phyloP scores from a whole-genome alignment of 768 basidiomycete species.

The Tulasnella sp. region DNA sequence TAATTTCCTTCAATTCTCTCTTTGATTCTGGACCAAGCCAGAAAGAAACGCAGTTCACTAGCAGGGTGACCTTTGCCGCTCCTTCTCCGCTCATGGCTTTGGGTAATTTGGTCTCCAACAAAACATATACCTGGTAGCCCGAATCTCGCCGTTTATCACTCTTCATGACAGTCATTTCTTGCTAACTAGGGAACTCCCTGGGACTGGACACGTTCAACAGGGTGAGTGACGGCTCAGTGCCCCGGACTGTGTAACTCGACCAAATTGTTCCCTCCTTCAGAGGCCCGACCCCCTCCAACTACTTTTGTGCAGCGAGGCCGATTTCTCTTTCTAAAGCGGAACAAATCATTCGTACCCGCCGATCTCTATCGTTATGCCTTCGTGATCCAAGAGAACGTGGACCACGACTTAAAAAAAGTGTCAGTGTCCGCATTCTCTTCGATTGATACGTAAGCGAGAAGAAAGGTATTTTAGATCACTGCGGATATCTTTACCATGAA shows the following conservation, averaged over 20 bases:
- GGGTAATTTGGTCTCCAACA: neutral
- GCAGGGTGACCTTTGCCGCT: too few species aligned
- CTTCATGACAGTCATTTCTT: neutral
- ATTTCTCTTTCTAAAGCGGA: neutral
- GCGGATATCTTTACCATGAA: neutral
- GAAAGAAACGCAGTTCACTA: too few species aligned
- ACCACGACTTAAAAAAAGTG: neutral
- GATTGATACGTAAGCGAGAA: neutral
- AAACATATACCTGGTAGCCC: neutral
- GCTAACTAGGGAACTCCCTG: neutral
- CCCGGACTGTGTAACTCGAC: neutral
- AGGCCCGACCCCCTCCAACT: neutral
- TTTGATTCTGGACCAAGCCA: too few species aligned
- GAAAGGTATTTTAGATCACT: neutral
- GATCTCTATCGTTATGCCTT: neutral
- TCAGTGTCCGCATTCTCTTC: neutral
- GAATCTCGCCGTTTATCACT: neutral
- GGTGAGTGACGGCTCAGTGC: neutral
- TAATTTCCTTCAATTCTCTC: too few species aligned
- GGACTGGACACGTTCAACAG: neutral
- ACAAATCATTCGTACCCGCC: neutral
- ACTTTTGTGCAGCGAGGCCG: neutral
- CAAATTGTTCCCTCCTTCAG: neutral
- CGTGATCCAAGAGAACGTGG: neutral
- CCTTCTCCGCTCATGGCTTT: neutral